Evolutionary conservation across 1,284 basidiomycete species (phyloP).

Genomic region (Neolentinus lepideus): DNA sequence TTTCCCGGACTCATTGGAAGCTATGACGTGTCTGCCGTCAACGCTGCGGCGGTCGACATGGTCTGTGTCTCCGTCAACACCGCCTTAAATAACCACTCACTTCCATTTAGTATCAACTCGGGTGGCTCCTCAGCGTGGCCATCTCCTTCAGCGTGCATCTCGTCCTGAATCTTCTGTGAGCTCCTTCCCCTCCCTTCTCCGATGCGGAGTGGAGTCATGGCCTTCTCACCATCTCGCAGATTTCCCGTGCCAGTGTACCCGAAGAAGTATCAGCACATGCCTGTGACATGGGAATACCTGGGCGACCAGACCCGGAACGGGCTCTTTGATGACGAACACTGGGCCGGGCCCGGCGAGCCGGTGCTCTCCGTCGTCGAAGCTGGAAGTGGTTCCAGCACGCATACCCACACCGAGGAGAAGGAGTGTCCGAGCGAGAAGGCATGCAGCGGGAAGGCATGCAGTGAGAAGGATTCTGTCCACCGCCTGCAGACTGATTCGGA

Average conservation of each 20-base stretch:
- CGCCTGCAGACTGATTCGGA: neutral
- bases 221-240: slow-evolving; percentile 1
- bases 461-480: neutral
- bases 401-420: neutral
- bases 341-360: slow-evolving; percentile 3
- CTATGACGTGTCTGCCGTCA: neutral
- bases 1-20: slow-evolving; percentile 3
- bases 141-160: slow-evolving; percentile 1
- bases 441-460: neutral
- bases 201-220: neutral
- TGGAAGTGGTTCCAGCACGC: neutral
- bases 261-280: neutral
- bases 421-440: neutral
- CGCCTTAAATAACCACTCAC: neutral
- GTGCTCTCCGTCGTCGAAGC: neutral
- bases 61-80: neutral
- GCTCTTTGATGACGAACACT: slow-evolving; percentile 3
- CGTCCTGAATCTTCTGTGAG: neutral
- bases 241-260: slow-evolving; percentile 3
- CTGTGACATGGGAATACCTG: slow-evolving; percentile 3
- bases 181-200: neutral
- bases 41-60: slow-evolving; percentile 2
- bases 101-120: neutral
- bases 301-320: slow-evolving; percentile 4
- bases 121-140: slow-evolving; percentile 2